Evolutionary conservation across 495 filamentous ascomycete species (phyloP).

Genomic region (Penicillium robsamsonii): DNA sequence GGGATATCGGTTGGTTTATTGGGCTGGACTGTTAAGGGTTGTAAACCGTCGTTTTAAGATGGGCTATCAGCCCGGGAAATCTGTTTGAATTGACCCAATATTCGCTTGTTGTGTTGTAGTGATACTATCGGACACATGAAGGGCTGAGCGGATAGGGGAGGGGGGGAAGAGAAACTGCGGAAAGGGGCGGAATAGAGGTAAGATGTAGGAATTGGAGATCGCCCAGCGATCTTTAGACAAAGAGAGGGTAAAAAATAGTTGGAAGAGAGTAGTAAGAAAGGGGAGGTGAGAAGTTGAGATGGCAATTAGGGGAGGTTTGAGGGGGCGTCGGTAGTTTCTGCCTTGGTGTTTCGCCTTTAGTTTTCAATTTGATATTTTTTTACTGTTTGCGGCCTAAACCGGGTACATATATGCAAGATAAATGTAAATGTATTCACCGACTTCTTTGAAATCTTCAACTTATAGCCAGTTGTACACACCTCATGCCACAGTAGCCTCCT

Average conservation of each 20-base stretch:
- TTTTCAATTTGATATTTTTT: neutral
- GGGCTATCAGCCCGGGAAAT: constrained; percentile 27
- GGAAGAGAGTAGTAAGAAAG: constrained; percentile 6
- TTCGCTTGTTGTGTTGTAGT: constrained; percentile 26
- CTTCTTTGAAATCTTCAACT: neutral
- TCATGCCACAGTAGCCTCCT: constrained; percentile 5
- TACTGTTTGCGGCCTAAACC: constrained; percentile 5
- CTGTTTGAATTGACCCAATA: constrained; percentile 25
- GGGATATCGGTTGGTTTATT: neutral
- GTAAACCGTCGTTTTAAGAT: constrained; percentile 21
- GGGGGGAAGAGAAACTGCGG: constrained; percentile 8
- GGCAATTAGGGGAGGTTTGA: constrained; percentile 5
- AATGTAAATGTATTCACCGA: neutral
- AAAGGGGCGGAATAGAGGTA: constrained; percentile 3
- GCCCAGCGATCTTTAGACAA: constrained; percentile 38
- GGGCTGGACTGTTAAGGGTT: neutral
- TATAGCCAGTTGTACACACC: neutral
- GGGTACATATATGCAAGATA: neutral
- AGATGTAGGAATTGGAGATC: constrained; percentile 24
- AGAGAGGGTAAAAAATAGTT: constrained; percentile 9
- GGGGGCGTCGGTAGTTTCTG: constrained; percentile 10
- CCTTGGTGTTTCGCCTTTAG: constrained; percentile 9
- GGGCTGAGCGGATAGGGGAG: constrained; percentile 32
- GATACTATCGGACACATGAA: constrained; percentile 43
- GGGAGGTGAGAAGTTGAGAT: constrained; percentile 11